Base-by-base conservation (phyloP, 805 yeast species). In the Sungouiozyma ichnusensis region DNA sequence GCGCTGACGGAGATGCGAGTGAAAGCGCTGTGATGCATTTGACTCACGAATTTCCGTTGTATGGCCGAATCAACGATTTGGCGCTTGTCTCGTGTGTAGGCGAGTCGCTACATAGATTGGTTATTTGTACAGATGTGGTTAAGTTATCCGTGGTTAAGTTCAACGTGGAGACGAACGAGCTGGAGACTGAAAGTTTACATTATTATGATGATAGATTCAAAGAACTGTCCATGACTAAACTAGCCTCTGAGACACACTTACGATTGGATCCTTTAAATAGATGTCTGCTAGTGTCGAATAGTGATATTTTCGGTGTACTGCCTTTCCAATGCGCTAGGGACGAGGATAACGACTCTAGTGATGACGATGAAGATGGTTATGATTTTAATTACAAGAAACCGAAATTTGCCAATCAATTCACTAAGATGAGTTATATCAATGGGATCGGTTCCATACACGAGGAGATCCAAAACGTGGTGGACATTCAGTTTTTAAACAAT, bases 111-210 rank as follows among this genome's bases (percentile, higher is more conserved):
- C 92, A 85, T 51, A 76, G 74, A 46, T 50, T 92, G 29, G 60
- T 81, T 2, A 64, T 90, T 3, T 65, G 84, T 13, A 82, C 94
- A 9, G 74, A 77, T 45, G 66, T 66, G 40, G 95, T 96, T 24
- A 90, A 90, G 57, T 53, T 87, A 33, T 83, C 94, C 0, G 62
- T 88, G 15, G 62, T 90, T 20, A 70, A 71, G 42, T 92, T 94
- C 85, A 81, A 86, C 52, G 58, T 62, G 3, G 60, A 54, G 3
- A 56, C 52, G n/a, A 68, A 76, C 48, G 52, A 72, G 1, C 67
- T 90, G n/a, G 67, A 72, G 19, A 85, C 96, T 0, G 71, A 77
- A 1, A 83, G 95, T 39, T 65, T 92, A 40, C 98, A 92, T 63
- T 86, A 74, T 57, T 92, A 88, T 60, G 97, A 90, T 52, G 74